Percentiles rank a stretch among this genome's conserved stretches.
Conservation (phyloP, 345 rosid genomes). For the Rhodamnia rubescens region DNA sequence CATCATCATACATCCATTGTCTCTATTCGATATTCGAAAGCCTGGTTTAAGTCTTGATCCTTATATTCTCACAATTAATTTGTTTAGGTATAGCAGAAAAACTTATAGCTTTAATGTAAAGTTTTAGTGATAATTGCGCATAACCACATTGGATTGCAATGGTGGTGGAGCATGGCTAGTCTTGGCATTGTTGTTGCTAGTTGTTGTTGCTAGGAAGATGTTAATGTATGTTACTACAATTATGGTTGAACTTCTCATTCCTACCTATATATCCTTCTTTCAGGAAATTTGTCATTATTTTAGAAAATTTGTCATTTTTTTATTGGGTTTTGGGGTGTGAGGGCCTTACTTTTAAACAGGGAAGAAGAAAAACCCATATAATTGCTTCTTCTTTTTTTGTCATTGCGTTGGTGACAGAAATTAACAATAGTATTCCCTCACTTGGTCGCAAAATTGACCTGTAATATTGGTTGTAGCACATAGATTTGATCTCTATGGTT, state of each 20-base stretch:
- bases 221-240: neutral
- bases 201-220: neutral
- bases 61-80: neutral
- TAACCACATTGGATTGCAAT: neutral
- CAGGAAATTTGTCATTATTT: neutral
- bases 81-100: neutral
- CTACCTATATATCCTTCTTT: neutral
- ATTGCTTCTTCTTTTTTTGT: neutral
- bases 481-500: slow-evolving; percentile 61
- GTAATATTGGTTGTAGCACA: slow-evolving; percentile 42
- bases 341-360: neutral
- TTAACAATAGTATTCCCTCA: neutral
- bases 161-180: neutral
- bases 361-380: neutral
- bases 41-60: neutral
- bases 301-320: neutral
- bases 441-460: neutral
- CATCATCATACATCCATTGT: neutral
- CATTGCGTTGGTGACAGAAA: neutral
- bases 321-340: neutral
- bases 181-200: neutral
- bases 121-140: neutral
- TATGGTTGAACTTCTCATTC: neutral
- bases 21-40: neutral
- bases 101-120: neutral